Percentiles rank a stretch among this genome's conserved stretches.
phyloP scores from a whole-genome alignment of 2,329 filamentous ascomycete species.

The Leptographium lundbergii region DNA sequence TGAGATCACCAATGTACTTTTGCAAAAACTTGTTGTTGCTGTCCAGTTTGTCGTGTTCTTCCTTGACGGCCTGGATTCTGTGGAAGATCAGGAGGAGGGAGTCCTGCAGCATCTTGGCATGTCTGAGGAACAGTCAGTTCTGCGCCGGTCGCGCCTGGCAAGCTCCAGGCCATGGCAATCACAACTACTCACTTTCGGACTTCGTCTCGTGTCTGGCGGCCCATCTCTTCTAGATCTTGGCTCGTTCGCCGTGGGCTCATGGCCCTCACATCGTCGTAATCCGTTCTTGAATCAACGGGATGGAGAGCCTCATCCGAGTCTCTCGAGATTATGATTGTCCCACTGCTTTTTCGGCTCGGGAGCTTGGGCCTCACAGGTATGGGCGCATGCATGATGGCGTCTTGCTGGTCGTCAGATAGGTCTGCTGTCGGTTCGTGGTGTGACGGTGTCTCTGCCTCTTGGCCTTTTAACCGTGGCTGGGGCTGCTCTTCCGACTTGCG shows the following conservation, averaged over 20 bases:
- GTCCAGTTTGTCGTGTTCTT: slow-evolving; percentile 92
- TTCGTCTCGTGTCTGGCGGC: slow-evolving; percentile 64
- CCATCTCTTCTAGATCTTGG: slow-evolving; percentile 79
- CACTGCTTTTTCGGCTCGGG: slow-evolving; percentile 64
- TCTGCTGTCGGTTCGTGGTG: not conserved
- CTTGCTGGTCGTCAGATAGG: not conserved
- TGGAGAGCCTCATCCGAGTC: slow-evolving; percentile 56
- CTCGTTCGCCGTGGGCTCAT: slow-evolving; percentile 91
- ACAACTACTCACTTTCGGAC: slow-evolving; percentile 36
- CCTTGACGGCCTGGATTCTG: slow-evolving; percentile 85
- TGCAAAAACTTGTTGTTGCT: slow-evolving; percentile 95
- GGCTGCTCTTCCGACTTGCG: not conserved
- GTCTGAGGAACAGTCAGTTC: slow-evolving; percentile 36
- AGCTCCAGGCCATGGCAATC: not conserved
- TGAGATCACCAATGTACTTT: slow-evolving; percentile 94
- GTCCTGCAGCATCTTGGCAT: slow-evolving; percentile 79
- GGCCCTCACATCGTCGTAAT: slow-evolving; percentile 76
- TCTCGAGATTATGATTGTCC: slow-evolving; percentile 69
- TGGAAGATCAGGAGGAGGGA: slow-evolving; percentile 83
- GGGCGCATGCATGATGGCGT: slow-evolving; percentile 33
- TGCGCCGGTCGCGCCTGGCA: not conserved
- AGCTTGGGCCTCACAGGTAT: slow-evolving; percentile 51
- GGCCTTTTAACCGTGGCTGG: not conserved
- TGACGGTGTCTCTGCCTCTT: not conserved
- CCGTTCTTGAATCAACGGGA: slow-evolving; percentile 61